Conservation (phyloP, 768 basidiomycete species). For the Mycena vulgaris region DNA sequence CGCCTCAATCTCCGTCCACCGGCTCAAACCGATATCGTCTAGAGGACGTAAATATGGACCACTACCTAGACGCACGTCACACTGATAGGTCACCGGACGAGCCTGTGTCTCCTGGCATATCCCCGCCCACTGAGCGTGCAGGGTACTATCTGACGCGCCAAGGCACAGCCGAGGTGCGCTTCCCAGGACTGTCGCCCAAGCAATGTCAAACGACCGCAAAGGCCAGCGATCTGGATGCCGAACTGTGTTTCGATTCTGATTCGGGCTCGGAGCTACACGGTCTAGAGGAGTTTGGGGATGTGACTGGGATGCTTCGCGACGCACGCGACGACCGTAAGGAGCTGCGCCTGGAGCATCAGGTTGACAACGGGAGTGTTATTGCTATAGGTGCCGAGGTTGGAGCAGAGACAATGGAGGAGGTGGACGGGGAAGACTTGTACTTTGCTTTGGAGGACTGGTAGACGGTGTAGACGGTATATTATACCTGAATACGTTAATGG, state of each 20-base stretch:
- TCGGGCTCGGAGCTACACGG: slow-evolving; percentile 30
- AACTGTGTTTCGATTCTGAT: slow-evolving; percentile 37
- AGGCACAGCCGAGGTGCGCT: slow-evolving; percentile 14
- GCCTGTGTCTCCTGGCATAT: slow-evolving; percentile 16
- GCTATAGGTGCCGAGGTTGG: slow-evolving; percentile 18
- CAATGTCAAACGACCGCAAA: slow-evolving; percentile 13
- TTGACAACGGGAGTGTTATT: slow-evolving; percentile 12
- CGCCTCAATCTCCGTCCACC: neutral
- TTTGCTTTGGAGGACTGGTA: slow-evolving; percentile 32
- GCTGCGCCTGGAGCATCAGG: slow-evolving; percentile 34
- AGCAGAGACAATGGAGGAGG: slow-evolving; percentile 16
- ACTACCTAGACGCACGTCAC: slow-evolving; percentile 15
- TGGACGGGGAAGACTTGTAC: slow-evolving; percentile 21
- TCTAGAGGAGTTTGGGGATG: slow-evolving; percentile 30
- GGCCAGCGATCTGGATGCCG: slow-evolving; percentile 25
- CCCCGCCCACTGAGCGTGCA: slow-evolving; percentile 11
- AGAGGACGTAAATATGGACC: slow-evolving; percentile 35
- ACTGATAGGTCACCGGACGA: slow-evolving; percentile 34
- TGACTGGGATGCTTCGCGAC: neutral
- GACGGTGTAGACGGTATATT: neutral
- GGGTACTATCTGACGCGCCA: slow-evolving; percentile 9
- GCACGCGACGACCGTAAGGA: slow-evolving; percentile 5
- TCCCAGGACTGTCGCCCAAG: slow-evolving; percentile 37
- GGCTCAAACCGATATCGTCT: neutral
- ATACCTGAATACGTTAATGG: slow-evolving; percentile 12